Base-by-base conservation (phyloP, 306 rosid species). In the Hippophae tibetana region DNA sequence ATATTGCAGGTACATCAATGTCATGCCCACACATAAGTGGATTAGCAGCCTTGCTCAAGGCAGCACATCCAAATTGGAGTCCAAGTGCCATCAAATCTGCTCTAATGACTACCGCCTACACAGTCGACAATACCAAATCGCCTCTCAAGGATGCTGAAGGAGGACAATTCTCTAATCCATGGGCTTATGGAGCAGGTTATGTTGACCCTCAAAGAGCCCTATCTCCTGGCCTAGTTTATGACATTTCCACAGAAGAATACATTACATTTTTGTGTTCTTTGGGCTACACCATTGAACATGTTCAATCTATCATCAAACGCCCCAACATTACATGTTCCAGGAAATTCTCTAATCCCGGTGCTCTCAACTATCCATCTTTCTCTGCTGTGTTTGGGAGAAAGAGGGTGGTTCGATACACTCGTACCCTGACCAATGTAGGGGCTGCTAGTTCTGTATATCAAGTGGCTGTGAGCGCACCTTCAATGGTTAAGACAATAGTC, bases 21-120 rank as follows among this genome's bases (percentile, higher is more conserved):
- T 92, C 96, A 7, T 92, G 99, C 66, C 99, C 99, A 12, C 99
- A 92, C 66, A 88, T 92, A 42, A 88, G 96, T 60, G 96, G 99
- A 0, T 69, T 88, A 46, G 96, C 88, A 0, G 96, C 93, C 38
- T 72, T 92, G 69, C 69, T 92, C 25, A 92, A 88, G 73, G 89
- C 96, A n/a, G 99, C 96, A 4, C 99, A 92, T 72, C 93, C 99
- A 10, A 74, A 72, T 0, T 92, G 99, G 99, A 92, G 99, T 44
- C 95, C 99, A 2, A 88, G 99, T 13, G 96, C 96, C 0, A 82
- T 92, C 54, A 92, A 92, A 68, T 92, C 99, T 0, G 96, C 99
- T 2, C 76, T 92, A 0, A 88, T 92, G 96, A 92, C 96, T 13
- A 85, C 98, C 0, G 96, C 96, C 0, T 74, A 92, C 40, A 75